A percentile compares a stretch with the other conserved stretches of the same genome.
Conservation (phyloP, 805 yeast genomes). For the Nakazawaea populi region DNA sequence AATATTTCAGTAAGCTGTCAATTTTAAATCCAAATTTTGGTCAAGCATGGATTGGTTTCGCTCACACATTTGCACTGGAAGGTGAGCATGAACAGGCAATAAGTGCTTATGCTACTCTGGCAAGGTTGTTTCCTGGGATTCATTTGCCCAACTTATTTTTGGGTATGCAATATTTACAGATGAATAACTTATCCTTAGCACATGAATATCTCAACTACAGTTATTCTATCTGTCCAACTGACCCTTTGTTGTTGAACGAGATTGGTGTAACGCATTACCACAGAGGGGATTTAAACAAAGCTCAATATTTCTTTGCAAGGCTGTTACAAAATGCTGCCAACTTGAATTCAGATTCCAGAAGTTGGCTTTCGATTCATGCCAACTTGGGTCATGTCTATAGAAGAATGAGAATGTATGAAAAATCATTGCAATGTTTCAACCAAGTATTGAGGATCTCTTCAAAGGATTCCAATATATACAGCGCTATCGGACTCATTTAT, state of each 20-base stretch:
- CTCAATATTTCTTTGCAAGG: constrained; percentile 63
- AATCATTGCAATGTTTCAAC: constrained; percentile 70
- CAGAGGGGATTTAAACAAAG: constrained; percentile 55
- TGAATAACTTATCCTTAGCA: constrained; percentile 76
- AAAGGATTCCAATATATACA: constrained; percentile 65
- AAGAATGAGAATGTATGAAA: constrained; percentile 50
- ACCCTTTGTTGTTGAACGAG: constrained; percentile 86
- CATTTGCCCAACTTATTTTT: constrained; percentile 85
- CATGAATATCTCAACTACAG: constrained; percentile 80
- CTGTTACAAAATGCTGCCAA: constrained; percentile 67
- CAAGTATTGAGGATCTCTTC: constrained; percentile 67
- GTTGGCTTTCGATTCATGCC: constrained; percentile 80
- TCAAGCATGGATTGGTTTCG: constrained; percentile 97
- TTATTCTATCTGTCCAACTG: constrained; percentile 71
- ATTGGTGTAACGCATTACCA: constrained; percentile 90
- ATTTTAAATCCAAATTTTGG: constrained; percentile 84
- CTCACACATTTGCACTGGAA: constrained; percentile 95
- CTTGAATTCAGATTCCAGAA: constrained; percentile 70
- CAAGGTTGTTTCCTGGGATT: constrained; percentile 83
- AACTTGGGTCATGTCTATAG: constrained; percentile 89
- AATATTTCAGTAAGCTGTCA: constrained; percentile 85
- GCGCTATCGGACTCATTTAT: constrained; percentile 82
- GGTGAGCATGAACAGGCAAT: constrained; percentile 99
- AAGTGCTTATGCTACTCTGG: constrained; percentile 94
- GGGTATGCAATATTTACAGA: constrained; percentile 94